Conservation (phyloP, 2,329 filamentous ascomycete genomes). For the Cladophialophora exuberans region DNA sequence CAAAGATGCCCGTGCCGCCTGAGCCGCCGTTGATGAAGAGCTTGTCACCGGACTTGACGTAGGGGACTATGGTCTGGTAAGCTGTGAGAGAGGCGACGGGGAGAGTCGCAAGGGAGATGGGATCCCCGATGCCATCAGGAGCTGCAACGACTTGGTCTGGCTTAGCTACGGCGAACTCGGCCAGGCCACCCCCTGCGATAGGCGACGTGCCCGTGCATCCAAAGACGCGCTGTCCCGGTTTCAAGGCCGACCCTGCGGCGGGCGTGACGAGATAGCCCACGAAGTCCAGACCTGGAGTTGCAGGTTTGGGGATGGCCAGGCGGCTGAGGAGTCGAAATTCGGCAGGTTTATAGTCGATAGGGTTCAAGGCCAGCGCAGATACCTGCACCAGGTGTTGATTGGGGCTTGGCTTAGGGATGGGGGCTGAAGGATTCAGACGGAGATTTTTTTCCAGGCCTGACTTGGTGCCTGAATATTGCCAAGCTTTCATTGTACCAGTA, state of each 20-base stretch:
- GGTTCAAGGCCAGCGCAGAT: slow-evolving; percentile 59
- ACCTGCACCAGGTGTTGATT: slow-evolving; percentile 59
- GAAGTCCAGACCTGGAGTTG: slow-evolving; percentile 56
- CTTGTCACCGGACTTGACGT: slow-evolving; percentile 54
- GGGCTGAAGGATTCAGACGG: slow-evolving; percentile 47
- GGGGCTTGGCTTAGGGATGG: slow-evolving; percentile 40
- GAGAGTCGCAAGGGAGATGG: slow-evolving; percentile 46
- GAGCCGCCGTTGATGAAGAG: slow-evolving; percentile 69
- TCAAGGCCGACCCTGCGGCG: slow-evolving; percentile 36
- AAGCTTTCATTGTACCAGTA: slow-evolving; percentile 59
- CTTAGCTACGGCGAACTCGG: slow-evolving; percentile 46
- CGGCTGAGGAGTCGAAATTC: slow-evolving; percentile 52
- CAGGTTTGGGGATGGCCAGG: slow-evolving; percentile 46
- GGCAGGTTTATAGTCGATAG: slow-evolving; percentile 66
- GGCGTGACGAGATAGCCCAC: slow-evolving; percentile 48
- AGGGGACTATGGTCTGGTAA: slow-evolving; percentile 52
- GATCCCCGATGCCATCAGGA: slow-evolving; percentile 48
- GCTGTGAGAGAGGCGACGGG: slow-evolving; percentile 53
- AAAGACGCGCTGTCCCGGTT: slow-evolving; percentile 50
- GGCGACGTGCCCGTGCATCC: slow-evolving; percentile 40
- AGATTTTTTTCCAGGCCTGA: slow-evolving; percentile 59
- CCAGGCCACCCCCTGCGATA: slow-evolving; percentile 46
- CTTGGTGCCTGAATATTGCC: slow-evolving; percentile 55
- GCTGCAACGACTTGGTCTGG: slow-evolving; percentile 41
- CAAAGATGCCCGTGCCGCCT: slow-evolving; percentile 63